A percentile compares a stretch with the other conserved stretches of the same genome.
These are phyloP conservation scores for Termitomyces sp. DNA, from an alignment of 768 basidiomycete genomes.

Conservation along the genomic window DNA sequence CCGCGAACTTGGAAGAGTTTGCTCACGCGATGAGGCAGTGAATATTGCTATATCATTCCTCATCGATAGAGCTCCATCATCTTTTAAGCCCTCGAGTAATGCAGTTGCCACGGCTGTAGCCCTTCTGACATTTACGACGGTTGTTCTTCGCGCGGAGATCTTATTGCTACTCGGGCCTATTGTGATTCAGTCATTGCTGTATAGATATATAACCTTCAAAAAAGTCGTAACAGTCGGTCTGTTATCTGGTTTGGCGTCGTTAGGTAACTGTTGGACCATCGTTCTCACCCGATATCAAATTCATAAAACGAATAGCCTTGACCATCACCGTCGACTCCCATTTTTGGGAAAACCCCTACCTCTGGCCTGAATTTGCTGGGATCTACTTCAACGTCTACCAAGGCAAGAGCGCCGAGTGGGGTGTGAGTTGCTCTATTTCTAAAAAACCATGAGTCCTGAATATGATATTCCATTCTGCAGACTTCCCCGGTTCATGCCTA, in stretches of 20 bases:
- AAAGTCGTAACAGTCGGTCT: conserved; percentile 46
- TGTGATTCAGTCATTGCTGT: conserved; percentile 45
- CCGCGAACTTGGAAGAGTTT: neutral
- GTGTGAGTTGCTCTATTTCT: conserved; percentile 48
- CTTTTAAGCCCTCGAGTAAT: conserved; percentile 28
- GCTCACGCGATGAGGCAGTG: conserved; percentile 32
- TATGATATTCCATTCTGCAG: conserved; percentile 27
- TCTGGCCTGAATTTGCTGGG: conserved; percentile 86
- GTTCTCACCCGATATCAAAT: neutral
- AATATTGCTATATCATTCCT: conserved; percentile 51
- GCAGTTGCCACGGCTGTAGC: conserved; percentile 41
- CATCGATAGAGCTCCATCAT: conserved; percentile 36
- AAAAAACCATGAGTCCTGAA: neutral
- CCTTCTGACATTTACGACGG: conserved; percentile 60
- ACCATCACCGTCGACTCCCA: conserved; percentile 75
- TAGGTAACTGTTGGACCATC: conserved; percentile 34
- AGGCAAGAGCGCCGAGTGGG: conserved; percentile 90
- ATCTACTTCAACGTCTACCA: conserved; percentile 83
- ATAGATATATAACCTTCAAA: conserved; percentile 35
- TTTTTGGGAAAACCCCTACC: conserved; percentile 67
- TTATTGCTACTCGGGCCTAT: conserved; percentile 61
- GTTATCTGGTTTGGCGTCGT: conserved; percentile 40
- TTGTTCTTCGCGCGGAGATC: conserved; percentile 80
- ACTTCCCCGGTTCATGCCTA: conserved; percentile 69
- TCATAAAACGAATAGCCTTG: conserved; percentile 34